Conservation (phyloP, 2,329 filamentous ascomycete species). For the Trichoderma aggressivum region DNA sequence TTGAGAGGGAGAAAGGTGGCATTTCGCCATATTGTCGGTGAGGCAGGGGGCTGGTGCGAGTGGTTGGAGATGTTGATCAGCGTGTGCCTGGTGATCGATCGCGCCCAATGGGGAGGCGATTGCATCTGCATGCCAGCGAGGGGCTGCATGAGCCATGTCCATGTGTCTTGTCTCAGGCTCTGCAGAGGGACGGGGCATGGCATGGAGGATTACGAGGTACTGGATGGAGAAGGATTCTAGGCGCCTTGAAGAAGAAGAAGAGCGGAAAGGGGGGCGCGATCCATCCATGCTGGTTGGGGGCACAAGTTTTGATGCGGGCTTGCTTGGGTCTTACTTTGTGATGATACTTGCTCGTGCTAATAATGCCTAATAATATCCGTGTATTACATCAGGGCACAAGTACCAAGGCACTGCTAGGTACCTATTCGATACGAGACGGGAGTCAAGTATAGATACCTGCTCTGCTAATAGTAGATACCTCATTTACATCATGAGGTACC, state of each 20-base stretch:
- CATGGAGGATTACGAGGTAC: conserved; percentile 1
- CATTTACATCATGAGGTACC: neutral
- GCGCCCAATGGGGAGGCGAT: neutral
- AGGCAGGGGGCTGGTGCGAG: neutral
- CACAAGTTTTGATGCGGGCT: neutral
- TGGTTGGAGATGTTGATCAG: neutral
- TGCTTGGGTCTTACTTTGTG: neutral
- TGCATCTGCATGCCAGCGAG: conserved; percentile 10
- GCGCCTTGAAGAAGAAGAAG: neutral
- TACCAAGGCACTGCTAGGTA: neutral
- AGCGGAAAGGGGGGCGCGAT: neutral
- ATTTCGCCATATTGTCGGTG: conserved; percentile 15
- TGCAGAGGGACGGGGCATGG: neutral
- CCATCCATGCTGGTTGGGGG: neutral
- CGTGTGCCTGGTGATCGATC: conserved; percentile 9
- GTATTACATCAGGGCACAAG: neutral
- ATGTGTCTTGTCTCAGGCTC: neutral
- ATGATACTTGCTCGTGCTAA: neutral
- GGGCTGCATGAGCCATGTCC: neutral
- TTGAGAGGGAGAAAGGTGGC: neutral
- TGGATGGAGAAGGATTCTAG: neutral
- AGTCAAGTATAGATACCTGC: neutral
- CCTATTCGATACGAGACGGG: neutral
- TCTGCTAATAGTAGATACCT: neutral
- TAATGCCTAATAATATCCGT: neutral